Percentiles rank a stretch among this genome's conserved stretches.
Evolutionary conservation across 176 grass and related monocot species (phyloP).

Genomic region (Carex littledalei): DNA sequence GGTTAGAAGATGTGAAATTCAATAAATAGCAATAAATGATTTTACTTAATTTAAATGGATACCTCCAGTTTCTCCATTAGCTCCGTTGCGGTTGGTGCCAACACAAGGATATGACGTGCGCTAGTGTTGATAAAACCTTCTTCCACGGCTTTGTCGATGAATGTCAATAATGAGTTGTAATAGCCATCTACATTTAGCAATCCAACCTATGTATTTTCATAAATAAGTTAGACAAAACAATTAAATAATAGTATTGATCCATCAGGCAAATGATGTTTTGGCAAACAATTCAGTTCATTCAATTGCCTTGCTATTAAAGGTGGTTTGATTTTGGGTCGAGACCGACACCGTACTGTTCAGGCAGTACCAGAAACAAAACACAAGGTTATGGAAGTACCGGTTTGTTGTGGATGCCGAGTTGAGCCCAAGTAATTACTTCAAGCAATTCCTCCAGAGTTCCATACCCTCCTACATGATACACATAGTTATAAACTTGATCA

Average conservation of each 20-base stretch:
- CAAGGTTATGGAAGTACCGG: constrained; percentile 38
- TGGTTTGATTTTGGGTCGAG: background rate
- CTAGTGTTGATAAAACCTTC: constrained; percentile 87
- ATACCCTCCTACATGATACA: constrained; percentile 72
- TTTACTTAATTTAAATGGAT: background rate
- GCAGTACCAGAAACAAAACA: background rate
- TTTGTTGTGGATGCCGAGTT: constrained; percentile 97
- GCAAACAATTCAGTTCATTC: background rate
- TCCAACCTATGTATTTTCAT: constrained; percentile 51
- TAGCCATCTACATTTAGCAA: constrained; percentile 98
- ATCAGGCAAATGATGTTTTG: background rate
- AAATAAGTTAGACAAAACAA: background rate
- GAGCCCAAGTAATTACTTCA: constrained; percentile 98
- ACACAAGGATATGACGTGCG: constrained; percentile 86
- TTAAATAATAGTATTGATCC: background rate
- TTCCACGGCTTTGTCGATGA: constrained; percentile 99
- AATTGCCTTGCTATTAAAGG: background rate
- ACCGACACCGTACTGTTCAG: background rate
- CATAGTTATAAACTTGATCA: constrained; percentile 5
- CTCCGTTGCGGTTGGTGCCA: constrained; percentile 77
- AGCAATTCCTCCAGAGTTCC: constrained; percentile 98
- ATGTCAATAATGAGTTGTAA: constrained; percentile 93
- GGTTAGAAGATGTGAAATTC: background rate
- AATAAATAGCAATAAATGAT: background rate
- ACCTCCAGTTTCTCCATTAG: constrained; percentile 98